Percentiles rank a stretch among this genome's conserved stretches.
phyloP scores from a whole-genome alignment of 371 early-diverging fungal genomes.

The Haplosporangium sp. region DNA sequence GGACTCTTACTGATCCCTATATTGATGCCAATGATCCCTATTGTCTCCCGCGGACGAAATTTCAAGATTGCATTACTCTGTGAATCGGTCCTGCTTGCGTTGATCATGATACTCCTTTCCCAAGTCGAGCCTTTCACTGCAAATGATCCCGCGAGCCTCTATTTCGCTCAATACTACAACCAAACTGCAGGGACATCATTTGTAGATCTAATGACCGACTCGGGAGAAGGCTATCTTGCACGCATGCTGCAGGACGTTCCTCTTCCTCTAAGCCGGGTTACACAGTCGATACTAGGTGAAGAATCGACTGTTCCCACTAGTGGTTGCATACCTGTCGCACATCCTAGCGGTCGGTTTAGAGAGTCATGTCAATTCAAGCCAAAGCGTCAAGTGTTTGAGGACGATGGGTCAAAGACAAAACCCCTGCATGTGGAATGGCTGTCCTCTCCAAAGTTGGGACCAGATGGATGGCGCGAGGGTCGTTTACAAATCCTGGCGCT shows the following conservation, averaged over 20 bases:
- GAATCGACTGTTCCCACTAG: too few relatives aligned
- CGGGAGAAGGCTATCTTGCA: constrained; percentile 16
- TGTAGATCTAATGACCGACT: constrained; percentile 17
- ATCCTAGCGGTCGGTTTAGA: background rate
- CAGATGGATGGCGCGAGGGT: constrained; percentile 34
- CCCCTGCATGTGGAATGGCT: constrained; percentile 37
- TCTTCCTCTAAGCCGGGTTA: background rate
- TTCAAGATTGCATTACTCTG: constrained; percentile 25
- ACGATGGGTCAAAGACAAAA: constrained; percentile 13
- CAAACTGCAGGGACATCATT: constrained; percentile 28
- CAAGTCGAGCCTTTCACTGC: constrained; percentile 22
- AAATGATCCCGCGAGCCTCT: constrained; percentile 16
- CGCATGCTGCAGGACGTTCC: constrained; percentile 34
- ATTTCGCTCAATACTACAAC: constrained; percentile 36
- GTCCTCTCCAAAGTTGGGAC: background rate
- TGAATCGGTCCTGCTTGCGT: constrained; percentile 16
- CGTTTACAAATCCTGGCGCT: constrained; percentile 22
- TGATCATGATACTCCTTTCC: constrained; percentile 20
- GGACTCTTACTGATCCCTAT: constrained; percentile 38
- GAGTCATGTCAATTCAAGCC: constrained; percentile 25
- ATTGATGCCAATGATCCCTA: constrained; percentile 25
- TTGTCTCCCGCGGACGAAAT: constrained; percentile 38
- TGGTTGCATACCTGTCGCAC: too few relatives aligned
- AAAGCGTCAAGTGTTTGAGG: constrained; percentile 47
- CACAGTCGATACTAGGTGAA: too few relatives aligned